Evolutionary conservation across 306 rosid genomes (phyloP), one percentile per base, ranked within the genome.

Genomic region (Fragaria ananassa): DNA sequence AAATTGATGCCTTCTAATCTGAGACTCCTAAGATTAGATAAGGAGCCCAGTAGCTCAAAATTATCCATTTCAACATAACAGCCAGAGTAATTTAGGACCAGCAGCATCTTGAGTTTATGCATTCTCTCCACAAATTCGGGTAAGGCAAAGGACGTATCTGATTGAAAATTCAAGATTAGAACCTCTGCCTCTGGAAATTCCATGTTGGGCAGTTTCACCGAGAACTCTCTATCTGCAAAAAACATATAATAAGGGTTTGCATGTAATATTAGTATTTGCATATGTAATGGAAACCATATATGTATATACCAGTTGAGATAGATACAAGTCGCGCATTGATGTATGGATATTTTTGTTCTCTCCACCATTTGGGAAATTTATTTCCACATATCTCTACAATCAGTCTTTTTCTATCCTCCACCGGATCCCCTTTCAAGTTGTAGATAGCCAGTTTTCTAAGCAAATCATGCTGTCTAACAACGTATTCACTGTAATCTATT

Each of bases 361-460:
- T 76, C 96, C 90, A 90, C 92, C 95, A 90, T 1, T 70, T 9
- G 11, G 92, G 92, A 78, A 81, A 66, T 77, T 83, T 71, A 58
- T 88, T 81, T 76, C 81, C 83, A 53, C 10, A 64, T 6, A 85
- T 34, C 62, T 90, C 78, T 7, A 90, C 8, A 66, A 83, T 71
- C 63, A 86, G 65, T 74, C 86, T 86, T 29, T 81, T 78, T 75
- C 88, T 85, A 56, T 73, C 60, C 45, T 71, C 65, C 35, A 72
- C 27, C 2, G 83, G 42, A 34, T 81, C 82, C 5, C 71, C 62
- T 60, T 56, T 83, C 21, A 70, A 81, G 69, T 82, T 73, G 54
- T 58, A 80, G 12, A 86, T 83, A 21, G 88, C 88, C 77, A 90
- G 77, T 42, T 90, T 89, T 10, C 86, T 77, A 57, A 90, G 89